Base-by-base conservation (phyloP, 306 rosid species). In the Hippophae tibetana region DNA sequence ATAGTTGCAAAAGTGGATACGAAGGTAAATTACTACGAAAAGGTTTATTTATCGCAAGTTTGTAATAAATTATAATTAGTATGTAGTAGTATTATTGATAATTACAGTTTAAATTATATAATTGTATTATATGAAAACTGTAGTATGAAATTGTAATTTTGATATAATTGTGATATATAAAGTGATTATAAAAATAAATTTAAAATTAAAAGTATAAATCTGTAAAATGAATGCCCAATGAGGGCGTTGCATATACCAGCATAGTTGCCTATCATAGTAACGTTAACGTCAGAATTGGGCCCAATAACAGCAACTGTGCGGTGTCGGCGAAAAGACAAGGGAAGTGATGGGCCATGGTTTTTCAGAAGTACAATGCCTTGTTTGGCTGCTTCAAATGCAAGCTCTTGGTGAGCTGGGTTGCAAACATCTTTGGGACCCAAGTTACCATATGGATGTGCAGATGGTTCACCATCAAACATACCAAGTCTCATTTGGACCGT, bases 211-310 rank as follows among this genome's bases (percentile, higher is more conserved):
- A 27, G 8, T 46, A 43, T 65, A 26, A 51, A 46, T 46, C 1
- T 18, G 23, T 18, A 18, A 18, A 18, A 18, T 18, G 23, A 18
- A 18, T 18, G 23, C 23, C 1, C 23, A 18, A 18, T 18, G 23
- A 18, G 23, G 23, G 23, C 1, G 11, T 1, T 44, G 11, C 3
- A 48, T 66, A 59, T 46, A 86, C 87, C 90, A 0, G 95, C 96
- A 51, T 89, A 89, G 42, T 89, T 89, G 8, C 96, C 96, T 1
- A 85, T 83, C 96, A 89, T 89, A 1, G 96, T 89, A 10, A 56
- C 85, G 0, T 88, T 81, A 26, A 58, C 96, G 3, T 85, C 83
- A 0, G 94, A 77, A 65, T 89, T 89, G 7, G 96, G 96, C 14
- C 96, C 96, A 48, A 89, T 79, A 10, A 89, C 94, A 0, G 85